These are phyloP conservation scores for Malassezia nana DNA, from an alignment of 1,284 basidiomycete genomes.

Conservation along the genomic window DNA sequence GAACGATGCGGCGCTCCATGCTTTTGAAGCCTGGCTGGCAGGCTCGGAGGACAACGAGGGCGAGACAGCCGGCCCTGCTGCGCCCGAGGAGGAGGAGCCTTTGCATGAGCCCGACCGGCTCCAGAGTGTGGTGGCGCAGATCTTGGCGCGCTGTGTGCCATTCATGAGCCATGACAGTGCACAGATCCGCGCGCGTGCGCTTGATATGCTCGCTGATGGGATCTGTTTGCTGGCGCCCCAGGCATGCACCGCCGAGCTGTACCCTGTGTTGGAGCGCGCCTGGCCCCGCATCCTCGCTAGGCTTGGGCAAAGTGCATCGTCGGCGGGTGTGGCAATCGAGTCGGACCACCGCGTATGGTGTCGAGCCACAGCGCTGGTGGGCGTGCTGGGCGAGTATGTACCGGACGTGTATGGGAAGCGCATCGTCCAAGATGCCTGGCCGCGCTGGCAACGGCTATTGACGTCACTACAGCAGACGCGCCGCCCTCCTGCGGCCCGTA, in stretches of 20 bases:
- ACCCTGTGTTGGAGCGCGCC: conserved; percentile 33
- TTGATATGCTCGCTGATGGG: conserved; percentile 14
- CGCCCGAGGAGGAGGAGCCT: conserved; percentile 5
- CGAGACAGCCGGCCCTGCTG: background rate
- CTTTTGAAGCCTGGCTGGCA: background rate
- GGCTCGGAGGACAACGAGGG: background rate
- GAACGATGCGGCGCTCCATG: background rate
- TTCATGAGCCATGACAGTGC: conserved; percentile 18
- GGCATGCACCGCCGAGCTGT: conserved; percentile 24
- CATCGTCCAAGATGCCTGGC: conserved; percentile 37
- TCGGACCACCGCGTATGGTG: conserved; percentile 29
- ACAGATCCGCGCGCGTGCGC: conserved; percentile 8
- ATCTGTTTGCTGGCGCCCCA: conserved; percentile 13
- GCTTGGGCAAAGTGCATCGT: conserved; percentile 20
- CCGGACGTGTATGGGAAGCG: conserved; percentile 29
- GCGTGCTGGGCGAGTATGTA: conserved; percentile 18
- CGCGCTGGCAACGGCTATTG: conserved; percentile 25
- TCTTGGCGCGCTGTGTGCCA: conserved; percentile 19
- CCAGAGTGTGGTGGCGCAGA: conserved; percentile 14
- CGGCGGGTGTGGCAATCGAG: conserved; percentile 16
- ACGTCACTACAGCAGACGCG: background rate
- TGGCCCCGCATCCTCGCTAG: conserved; percentile 41
- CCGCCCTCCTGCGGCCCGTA: background rate
- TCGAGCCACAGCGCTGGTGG: conserved; percentile 26
- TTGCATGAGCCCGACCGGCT: conserved; percentile 6